These are phyloP conservation scores for Stylonectria norvegica DNA, from an alignment of 2,329 filamentous ascomycete genomes.

Conservation along the genomic window DNA sequence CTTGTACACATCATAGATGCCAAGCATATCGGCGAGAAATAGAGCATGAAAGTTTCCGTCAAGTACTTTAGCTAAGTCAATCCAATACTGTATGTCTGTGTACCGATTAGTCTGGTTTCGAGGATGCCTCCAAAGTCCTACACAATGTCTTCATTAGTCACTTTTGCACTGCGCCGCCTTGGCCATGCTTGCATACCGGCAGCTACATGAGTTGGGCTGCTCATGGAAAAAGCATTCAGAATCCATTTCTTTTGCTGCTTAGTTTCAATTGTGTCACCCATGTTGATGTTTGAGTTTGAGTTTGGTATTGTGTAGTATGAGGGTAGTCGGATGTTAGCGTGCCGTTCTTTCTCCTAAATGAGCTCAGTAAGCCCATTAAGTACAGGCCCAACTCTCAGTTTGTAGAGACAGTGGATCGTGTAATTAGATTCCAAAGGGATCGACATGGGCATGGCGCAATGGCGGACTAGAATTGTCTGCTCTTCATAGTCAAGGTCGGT, in stretches of 20 bases:
- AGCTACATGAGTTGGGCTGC: conserved; percentile 7
- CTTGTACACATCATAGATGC: conserved; percentile 36
- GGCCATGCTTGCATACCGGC: conserved; percentile 1
- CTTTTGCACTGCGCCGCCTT: background rate
- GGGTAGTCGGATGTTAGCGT: background rate
- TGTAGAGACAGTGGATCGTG: background rate
- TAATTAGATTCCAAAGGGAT: background rate
- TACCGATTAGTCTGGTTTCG: conserved; percentile 13
- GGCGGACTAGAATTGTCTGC: background rate
- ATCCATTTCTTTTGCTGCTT: conserved; percentile 9
- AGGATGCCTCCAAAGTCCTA: conserved; percentile 16
- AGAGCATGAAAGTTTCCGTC: conserved; percentile 48
- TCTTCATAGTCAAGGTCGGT: background rate
- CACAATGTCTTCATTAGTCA: background rate
- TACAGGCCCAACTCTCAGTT: background rate
- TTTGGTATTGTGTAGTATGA: background rate
- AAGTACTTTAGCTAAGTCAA: conserved; percentile 44
- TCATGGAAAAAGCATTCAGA: conserved; percentile 14
- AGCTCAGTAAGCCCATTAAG: background rate
- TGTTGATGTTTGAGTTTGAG: background rate
- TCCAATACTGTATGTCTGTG: conserved; percentile 38
- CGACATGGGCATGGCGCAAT: background rate
- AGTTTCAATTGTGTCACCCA: background rate
- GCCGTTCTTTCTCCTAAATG: background rate
- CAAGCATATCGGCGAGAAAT: conserved; percentile 49